Percentiles rank a stretch among this genome's conserved stretches.
Conservation (phyloP, 2,329 filamentous ascomycete genomes). For the Penicillium fuscoglaucum region DNA sequence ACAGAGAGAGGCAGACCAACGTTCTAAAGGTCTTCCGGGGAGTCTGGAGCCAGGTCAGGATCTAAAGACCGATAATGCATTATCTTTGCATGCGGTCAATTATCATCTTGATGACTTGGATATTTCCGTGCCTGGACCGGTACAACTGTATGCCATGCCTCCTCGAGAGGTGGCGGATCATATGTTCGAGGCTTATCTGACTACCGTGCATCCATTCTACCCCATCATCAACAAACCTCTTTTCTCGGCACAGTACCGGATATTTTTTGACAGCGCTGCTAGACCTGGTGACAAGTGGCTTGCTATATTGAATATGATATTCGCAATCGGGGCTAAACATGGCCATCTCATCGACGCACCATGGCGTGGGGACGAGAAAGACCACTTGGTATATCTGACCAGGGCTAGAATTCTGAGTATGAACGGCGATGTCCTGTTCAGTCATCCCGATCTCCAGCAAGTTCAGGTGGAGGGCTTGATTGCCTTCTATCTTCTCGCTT, state of each 20-base stretch:
- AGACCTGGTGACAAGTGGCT: slow-evolving; percentile 45
- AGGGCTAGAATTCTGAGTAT: slow-evolving; percentile 46
- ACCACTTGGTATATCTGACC: slow-evolving; percentile 48
- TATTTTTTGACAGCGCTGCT: slow-evolving; percentile 38
- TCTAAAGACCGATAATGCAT: slow-evolving; percentile 32
- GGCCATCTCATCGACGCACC: slow-evolving; percentile 45
- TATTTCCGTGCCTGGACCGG: slow-evolving; percentile 41
- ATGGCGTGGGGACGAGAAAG: slow-evolving; percentile 44
- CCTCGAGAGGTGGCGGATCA: slow-evolving; percentile 42
- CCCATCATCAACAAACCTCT: slow-evolving; percentile 47
- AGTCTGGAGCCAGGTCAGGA: slow-evolving; percentile 28
- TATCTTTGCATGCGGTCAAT: slow-evolving; percentile 38
- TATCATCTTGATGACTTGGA: slow-evolving; percentile 49
- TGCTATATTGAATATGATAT: slow-evolving; percentile 49
- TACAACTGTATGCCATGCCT: slow-evolving; percentile 46
- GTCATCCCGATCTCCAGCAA: slow-evolving; percentile 48
- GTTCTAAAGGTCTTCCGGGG: slow-evolving; percentile 31
- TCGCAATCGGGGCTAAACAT: slow-evolving; percentile 47
- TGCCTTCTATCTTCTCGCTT: slow-evolving; percentile 46
- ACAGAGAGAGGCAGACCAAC: slow-evolving; percentile 40
- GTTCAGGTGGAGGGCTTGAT: slow-evolving; percentile 47
- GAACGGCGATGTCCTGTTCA: slow-evolving; percentile 45
- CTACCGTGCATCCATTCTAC: slow-evolving; percentile 46
- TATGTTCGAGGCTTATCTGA: slow-evolving; percentile 45
- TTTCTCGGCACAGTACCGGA: slow-evolving; percentile 44